A percentile compares a stretch with the other conserved stretches of the same genome.
Conservation (phyloP, 192 early-diverging fungal species). For the Jimgerdemannia lactiflua region DNA sequence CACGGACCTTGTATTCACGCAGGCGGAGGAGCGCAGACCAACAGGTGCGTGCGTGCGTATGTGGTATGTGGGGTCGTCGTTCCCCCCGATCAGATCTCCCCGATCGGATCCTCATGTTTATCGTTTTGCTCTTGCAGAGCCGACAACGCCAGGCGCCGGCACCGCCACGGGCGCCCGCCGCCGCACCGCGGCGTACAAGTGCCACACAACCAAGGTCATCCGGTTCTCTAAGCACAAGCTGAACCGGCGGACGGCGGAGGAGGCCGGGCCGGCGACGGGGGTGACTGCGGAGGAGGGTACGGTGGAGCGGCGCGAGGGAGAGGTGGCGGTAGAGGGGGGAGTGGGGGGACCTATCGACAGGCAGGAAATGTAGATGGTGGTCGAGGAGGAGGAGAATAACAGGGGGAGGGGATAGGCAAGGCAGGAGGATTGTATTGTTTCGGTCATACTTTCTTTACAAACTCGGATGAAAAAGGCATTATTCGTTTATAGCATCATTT, state of each 20-base stretch:
- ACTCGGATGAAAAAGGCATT: too few species aligned
- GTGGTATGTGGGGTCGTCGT: background rate
- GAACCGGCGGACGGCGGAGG: background rate
- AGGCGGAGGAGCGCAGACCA: background rate
- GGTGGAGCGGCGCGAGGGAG: background rate
- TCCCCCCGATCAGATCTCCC: background rate
- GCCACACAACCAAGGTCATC: background rate
- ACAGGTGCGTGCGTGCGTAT: background rate
- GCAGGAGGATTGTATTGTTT: too few species aligned
- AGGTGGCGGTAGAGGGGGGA: background rate
- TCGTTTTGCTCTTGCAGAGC: background rate
- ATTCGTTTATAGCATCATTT: too few species aligned
- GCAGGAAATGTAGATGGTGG: too few species aligned
- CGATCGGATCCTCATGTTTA: background rate
- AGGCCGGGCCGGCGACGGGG: too few species aligned
- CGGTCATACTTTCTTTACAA: too few species aligned
- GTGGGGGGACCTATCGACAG: background rate
- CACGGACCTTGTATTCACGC: background rate
- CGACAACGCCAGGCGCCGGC: background rate
- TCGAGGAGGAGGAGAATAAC: background rate
- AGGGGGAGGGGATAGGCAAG: slow-evolving; percentile 29
- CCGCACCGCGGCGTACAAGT: background rate
- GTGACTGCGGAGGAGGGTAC: too few species aligned
- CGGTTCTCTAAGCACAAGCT: background rate
- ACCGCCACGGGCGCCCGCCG: background rate